phyloP scores from a whole-genome alignment of 495 filamentous ascomycete species.

The Aspergillus bridgeri region DNA sequence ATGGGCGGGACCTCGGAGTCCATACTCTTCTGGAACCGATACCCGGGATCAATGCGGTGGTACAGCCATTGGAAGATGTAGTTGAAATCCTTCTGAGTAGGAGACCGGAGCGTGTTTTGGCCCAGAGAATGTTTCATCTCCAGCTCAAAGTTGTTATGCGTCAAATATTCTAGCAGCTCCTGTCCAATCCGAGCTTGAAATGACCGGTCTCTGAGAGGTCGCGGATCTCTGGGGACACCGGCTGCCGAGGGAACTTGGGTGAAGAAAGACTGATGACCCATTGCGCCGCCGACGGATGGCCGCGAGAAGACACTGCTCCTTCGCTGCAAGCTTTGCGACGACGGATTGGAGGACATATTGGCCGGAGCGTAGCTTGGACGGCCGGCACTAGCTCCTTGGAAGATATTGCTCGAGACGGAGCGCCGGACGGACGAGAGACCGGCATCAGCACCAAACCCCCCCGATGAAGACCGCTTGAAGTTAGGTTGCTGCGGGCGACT shows the following conservation, averaged over 20 bases:
- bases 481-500: conserved; percentile 81
- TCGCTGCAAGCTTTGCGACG: conserved; percentile 52
- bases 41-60: conserved; percentile 86
- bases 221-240: conserved; percentile 80
- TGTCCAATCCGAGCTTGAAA: conserved; percentile 80
- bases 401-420: conserved; percentile 67
- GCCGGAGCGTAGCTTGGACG: conserved; percentile 72
- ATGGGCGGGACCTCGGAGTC: conserved; percentile 91
- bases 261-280: conserved; percentile 86
- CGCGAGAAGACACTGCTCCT: conserved; percentile 84
- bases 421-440: conserved; percentile 85
- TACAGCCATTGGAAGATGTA: conserved; percentile 98
- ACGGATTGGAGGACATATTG: conserved; percentile 46
- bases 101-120: conserved; percentile 81
- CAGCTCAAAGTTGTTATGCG: conserved; percentile 90
- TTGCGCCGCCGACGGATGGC: conserved; percentile 57
- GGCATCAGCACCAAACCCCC: conserved; percentile 62
- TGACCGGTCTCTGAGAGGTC: conserved; percentile 76
- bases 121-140: conserved; percentile 90
- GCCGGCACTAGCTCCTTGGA: conserved; percentile 57
- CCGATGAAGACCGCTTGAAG: conserved; percentile 80
- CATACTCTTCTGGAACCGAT: conserved; percentile 86
- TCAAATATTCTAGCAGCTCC: conserved; percentile 87
- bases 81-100: conserved; percentile 98
- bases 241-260: conserved; percentile 74